Conservation (phyloP, 108 stramenopile species). For the Cyclotella atomus region DNA sequence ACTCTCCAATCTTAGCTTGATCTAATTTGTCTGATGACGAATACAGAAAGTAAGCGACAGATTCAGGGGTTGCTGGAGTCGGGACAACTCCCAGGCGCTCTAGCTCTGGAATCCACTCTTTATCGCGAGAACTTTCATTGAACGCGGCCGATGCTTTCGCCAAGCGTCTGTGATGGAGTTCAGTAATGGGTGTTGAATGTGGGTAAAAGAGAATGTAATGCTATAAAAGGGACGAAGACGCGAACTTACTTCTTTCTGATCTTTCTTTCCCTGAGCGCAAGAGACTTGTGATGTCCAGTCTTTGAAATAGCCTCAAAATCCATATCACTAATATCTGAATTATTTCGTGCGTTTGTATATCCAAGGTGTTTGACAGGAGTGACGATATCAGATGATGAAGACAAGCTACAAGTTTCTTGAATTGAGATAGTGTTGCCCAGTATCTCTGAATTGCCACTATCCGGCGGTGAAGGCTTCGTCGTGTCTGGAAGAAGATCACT, state of each 20-base stretch:
- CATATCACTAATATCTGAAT: constrained; percentile 27
- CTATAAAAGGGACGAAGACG: not conserved
- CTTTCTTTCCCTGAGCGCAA: constrained; percentile 77
- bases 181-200: not conserved
- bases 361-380: not conserved
- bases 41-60: constrained; percentile 85
- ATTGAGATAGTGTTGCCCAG: constrained; percentile 26
- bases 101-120: constrained; percentile 84
- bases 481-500: not conserved
- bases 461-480: constrained; percentile 20
- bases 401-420: constrained; percentile 29
- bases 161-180: constrained; percentile 38
- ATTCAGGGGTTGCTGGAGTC: constrained; percentile 48
- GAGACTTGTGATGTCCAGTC: constrained; percentile 25
- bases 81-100: constrained; percentile 69
- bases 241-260: constrained; percentile 53
- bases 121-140: constrained; percentile 70
- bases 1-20: constrained; percentile 87
- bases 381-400: constrained; percentile 11
- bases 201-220: not conserved
- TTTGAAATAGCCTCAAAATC: constrained; percentile 21
- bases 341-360: not conserved
- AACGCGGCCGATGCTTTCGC: constrained; percentile 74
- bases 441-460: constrained; percentile 46
- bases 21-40: constrained; percentile 85